phyloP scores from a whole-genome alignment of 163 green algal species.

The Trebouxia gelatinosa region DNA sequence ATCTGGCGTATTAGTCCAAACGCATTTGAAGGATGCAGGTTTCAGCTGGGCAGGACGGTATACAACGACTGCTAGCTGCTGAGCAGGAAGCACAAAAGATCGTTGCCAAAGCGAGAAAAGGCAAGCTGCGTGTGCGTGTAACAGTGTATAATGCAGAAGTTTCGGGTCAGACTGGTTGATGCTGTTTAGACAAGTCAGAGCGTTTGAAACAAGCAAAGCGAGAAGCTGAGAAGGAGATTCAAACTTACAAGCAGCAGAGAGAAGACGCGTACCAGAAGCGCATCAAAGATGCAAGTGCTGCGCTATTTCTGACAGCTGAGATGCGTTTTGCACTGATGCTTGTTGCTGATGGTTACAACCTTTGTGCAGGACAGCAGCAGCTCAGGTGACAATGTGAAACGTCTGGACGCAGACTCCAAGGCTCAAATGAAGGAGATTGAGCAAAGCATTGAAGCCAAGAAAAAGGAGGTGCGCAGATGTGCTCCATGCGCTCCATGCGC shows the following conservation, averaged over 20 bases:
- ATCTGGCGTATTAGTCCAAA: too few species aligned
- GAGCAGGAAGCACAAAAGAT: conserved; percentile 84
- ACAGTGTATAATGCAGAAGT: not conserved
- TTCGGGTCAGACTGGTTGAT: not conserved
- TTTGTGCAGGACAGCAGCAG: conserved; percentile 58
- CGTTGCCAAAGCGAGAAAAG: conserved; percentile 77
- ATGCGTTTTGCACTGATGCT: not conserved
- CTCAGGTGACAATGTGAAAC: conserved; percentile 57
- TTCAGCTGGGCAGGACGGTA: conserved; percentile 72
- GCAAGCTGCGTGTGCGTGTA: conserved; percentile 40
- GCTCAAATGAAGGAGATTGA: conserved; percentile 61
- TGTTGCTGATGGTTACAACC: not conserved
- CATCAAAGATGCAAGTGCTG: conserved; percentile 57
- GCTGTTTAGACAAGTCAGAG: conserved; percentile 71
- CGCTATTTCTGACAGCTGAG: not conserved
- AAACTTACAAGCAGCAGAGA: conserved; percentile 72
- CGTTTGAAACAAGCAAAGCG: conserved; percentile 84
- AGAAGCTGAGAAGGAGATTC: conserved; percentile 86
- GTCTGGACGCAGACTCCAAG: conserved; percentile 60
- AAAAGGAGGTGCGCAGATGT: conserved; percentile 57
- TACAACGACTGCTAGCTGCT: conserved; percentile 84
- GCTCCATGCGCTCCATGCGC: not conserved
- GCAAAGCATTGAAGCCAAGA: conserved; percentile 66
- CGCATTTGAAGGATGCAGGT: conserved; percentile 78
- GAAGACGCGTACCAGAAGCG: conserved; percentile 83